These are phyloP conservation scores for Pisolithus tinctorius DNA, from an alignment of 768 basidiomycete genomes.

Conservation along the genomic window DNA sequence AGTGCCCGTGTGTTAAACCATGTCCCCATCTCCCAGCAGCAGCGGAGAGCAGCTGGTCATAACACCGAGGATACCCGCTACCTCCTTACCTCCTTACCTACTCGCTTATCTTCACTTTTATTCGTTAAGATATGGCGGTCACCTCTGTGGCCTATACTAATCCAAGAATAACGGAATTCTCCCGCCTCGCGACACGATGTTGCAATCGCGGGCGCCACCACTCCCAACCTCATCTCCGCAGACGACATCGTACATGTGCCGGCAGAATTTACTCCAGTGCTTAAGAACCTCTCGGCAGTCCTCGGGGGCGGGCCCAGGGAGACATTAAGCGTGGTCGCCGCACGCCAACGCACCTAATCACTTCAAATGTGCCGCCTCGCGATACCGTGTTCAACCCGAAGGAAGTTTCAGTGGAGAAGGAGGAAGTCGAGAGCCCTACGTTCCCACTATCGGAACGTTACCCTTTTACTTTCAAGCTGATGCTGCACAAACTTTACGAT, in stretches of 20 bases:
- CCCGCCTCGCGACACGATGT: constrained; percentile 42
- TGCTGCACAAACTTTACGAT: constrained; percentile 60
- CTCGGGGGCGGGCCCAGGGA: constrained; percentile 27
- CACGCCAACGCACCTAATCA: not conserved
- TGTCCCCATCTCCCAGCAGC: constrained; percentile 1
- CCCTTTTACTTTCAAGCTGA: constrained; percentile 60
- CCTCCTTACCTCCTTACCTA: not conserved
- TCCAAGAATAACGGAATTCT: constrained; percentile 44
- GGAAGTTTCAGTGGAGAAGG: constrained; percentile 12
- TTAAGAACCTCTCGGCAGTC: constrained; percentile 32
- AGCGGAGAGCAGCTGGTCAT: not conserved
- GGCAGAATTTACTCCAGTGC: constrained; percentile 23
- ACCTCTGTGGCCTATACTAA: constrained; percentile 20
- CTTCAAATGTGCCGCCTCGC: constrained; percentile 11
- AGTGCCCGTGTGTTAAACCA: not conserved
- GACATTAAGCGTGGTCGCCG: constrained; percentile 13
- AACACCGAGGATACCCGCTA: not conserved
- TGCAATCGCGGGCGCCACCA: constrained; percentile 11
- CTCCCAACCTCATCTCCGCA: constrained; percentile 17
- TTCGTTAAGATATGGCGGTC: constrained; percentile 12
- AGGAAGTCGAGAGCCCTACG: constrained; percentile 26
- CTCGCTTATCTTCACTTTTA: constrained; percentile 1
- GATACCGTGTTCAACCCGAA: constrained; percentile 16
- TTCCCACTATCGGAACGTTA: constrained; percentile 40
- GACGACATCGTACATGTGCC: constrained; percentile 27